These are phyloP conservation scores for Jatropha curcas DNA, from an alignment of 345 rosid genomes.

Conservation along the genomic window DNA sequence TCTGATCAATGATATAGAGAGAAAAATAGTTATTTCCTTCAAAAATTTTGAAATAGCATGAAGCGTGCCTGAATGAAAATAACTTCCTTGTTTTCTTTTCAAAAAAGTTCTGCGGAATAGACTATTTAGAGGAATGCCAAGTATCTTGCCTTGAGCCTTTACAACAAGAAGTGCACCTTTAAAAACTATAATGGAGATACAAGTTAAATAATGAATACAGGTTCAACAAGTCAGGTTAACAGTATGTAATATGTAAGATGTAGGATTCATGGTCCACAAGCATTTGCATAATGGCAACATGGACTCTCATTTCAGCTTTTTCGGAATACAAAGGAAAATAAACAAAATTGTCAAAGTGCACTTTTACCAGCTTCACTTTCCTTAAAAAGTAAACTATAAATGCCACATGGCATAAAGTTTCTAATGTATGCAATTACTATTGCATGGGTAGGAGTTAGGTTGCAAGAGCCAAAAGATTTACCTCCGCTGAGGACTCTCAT, in stretches of 20 bases:
- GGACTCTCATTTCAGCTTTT: neutral
- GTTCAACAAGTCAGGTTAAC: neutral
- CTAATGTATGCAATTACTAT: constrained; percentile 7
- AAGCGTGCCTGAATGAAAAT: no score
- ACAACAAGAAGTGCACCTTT: no score
- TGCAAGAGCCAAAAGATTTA: constrained; percentile 27
- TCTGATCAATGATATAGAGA: no score
- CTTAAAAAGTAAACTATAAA: neutral
- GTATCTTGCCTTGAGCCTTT: no score
- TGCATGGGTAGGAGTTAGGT: constrained; percentile 1
- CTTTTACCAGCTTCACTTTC: neutral
- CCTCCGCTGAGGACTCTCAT: constrained; percentile 89
- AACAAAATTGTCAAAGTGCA: neutral
- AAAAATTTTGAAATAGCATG: no score
- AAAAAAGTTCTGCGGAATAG: no score
- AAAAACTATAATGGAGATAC: neutral
- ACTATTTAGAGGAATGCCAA: no score
- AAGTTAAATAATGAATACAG: neutral
- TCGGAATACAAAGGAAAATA: neutral
- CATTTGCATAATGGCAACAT: neutral
- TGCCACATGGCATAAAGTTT: neutral
- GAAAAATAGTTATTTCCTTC: no score
- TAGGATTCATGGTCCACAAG: neutral
- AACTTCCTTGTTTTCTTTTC: no score
- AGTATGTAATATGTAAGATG: neutral